Percentiles rank a stretch among this genome's conserved stretches.
Evolutionary conservation across 345 rosid species (phyloP).

Genomic region (Conringia planisiliqua): DNA sequence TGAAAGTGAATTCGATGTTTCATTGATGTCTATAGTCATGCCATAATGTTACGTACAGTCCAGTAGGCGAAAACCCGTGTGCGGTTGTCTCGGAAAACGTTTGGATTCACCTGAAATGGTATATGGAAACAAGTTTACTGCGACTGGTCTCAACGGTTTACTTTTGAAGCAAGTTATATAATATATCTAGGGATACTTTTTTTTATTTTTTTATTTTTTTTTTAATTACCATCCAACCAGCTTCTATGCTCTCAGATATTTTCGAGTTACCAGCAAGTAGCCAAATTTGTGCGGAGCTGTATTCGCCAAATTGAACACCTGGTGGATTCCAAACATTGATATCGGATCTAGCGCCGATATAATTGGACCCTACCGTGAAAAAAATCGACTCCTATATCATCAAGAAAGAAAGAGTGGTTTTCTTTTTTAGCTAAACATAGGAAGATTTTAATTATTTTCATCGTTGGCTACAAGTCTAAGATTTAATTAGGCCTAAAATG

Average conservation of each 20-base stretch:
- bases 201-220: too few relatives aligned
- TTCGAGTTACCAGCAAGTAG: slow-evolving; percentile 30
- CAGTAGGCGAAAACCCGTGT: slow-evolving; percentile 34
- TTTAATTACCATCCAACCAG: slow-evolving; percentile 62
- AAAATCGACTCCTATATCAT: slow-evolving; percentile 37
- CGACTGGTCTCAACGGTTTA: not conserved
- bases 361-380: slow-evolving; percentile 35
- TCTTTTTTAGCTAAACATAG: not conserved
- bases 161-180: not conserved
- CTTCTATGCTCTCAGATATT: slow-evolving; percentile 40
- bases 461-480: not conserved
- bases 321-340: slow-evolving; percentile 57
- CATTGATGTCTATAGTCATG: not conserved
- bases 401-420: not conserved
- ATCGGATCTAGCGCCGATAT: slow-evolving; percentile 39
- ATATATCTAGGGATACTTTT: not conserved
- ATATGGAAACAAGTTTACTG: not conserved
- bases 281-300: slow-evolving; percentile 48
- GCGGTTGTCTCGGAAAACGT: slow-evolving; percentile 27
- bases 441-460: not conserved
- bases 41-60: slow-evolving; percentile 35
- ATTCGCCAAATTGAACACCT: slow-evolving; percentile 30
- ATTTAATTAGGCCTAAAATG: not conserved
- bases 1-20: not conserved
- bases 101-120: slow-evolving; percentile 31